Evolutionary conservation across 2,329 filamentous ascomycete species (phyloP), one percentile per base, ranked within the genome.

Genomic region (Huntiella omanensis): DNA sequence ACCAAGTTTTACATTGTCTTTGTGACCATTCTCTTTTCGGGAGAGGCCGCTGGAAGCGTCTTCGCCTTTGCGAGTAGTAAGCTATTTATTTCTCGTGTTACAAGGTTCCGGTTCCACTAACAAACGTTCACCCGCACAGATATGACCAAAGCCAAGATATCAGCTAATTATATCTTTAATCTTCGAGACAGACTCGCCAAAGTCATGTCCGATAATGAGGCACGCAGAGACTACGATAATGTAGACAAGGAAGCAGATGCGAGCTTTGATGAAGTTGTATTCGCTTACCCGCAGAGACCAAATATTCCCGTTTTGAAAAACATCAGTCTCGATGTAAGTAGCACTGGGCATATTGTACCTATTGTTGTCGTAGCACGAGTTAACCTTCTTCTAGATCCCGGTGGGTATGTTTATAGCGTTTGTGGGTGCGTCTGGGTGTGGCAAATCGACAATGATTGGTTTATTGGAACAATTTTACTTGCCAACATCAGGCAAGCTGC

Each of bases 361-460:
- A 10, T 28, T 28, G 8, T 28, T 28, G 6, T 3, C 8, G 22
- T 28, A 28, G 22, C 22, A 28, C 22, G 15, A 15, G 3, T 28
- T 34, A 3, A 15, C 4, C 12, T 5, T 32, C 33, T 11, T 13
- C 28, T 28, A 59, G 43, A 64, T 71, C 44, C 50, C 57, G 32
- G 61, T 64, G 4, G 67, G 69, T 7, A 62, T 66, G 51, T 72
- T 68, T 53, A 58, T 70, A 1, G 73, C 70, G 2, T 63, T 75
- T 5, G 71, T 77, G 0, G 72, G 73, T 4, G 63, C 70, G 1
- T 73, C 68, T 0, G 72, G 72, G 5, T 74, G 70, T 51, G 73
- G 72, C 1, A 78, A 78, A 53, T 73, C 70, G 1, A 77, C 74
- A 3, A 70, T 73, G 47, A 64, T 80, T 43, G 65, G 67, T 5